Evolutionary conservation across 176 grass and related monocot species (phyloP), one percentile per base, ranked within the genome.

Genomic region (Musa beccarii): DNA sequence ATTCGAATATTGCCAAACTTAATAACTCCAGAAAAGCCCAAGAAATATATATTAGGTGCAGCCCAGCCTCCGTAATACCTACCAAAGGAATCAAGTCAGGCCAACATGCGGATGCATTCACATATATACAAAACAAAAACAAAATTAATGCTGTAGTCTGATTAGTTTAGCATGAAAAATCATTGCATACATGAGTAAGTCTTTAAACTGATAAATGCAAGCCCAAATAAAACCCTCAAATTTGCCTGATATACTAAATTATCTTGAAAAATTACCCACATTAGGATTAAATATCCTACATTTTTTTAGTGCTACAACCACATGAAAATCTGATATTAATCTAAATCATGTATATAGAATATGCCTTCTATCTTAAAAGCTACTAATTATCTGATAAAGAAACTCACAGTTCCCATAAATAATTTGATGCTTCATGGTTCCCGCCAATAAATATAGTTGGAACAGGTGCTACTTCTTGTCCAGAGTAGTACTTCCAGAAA

Each of bases 41-140:
- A 91, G 77, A 98, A 98, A 75, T 86, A 98, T 53, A 98, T 91
- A 68, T 93, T 93, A 83, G 90, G 88, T 56, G 94, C 88, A 80
- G 86, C 86, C 94, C 94, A 98, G 79, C 94, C 94, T 34, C 94
- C 88, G 81, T 98, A 98, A 69, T 98, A 98, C 84, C 90, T 93
- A 81, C 61, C 34, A 55, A 50, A 25, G 63, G 13, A 67, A 55
- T 19, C 22, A 8, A 8, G 25, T 52, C 49, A 70, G 21, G 51
- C 63, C 68, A 70, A 70, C 14, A 51, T n/a, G 16, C 51, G 20
- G 9, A 77, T 56, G 72, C 12, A 56, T 16, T 24, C 16, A 57
- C 9, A 15, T 17, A 29, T 3, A 74, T 71, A 43, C 34, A 43
- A 43, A 43, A 2, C 8, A 7, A 74, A 57, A 56, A 2, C 55